These are phyloP conservation scores for Candida caryicola DNA, from an alignment of 805 yeast species.

Conservation along the genomic window DNA sequence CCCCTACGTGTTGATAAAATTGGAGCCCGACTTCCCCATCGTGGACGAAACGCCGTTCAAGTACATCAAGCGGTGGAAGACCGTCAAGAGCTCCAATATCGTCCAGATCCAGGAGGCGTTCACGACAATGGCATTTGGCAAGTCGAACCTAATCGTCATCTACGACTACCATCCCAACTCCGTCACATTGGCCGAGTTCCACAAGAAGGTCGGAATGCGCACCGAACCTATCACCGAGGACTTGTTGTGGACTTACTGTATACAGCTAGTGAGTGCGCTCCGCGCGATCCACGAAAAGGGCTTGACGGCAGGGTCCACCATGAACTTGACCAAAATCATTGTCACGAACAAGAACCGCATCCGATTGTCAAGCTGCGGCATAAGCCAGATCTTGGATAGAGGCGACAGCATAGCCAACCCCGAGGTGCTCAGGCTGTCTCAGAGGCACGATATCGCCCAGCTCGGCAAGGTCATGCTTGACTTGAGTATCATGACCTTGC, in stretches of 20 bases:
- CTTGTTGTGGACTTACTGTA: slow-evolving; percentile 69
- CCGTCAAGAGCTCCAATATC: slow-evolving; percentile 48
- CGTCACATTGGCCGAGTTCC: slow-evolving; percentile 65
- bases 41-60: slow-evolving; percentile 57
- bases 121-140: slow-evolving; percentile 78
- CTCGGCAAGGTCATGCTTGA: slow-evolving; percentile 62
- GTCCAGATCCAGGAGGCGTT: slow-evolving; percentile 77
- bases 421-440: slow-evolving; percentile 22
- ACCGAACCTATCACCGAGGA: slow-evolving; percentile 59
- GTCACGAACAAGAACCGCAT: slow-evolving; percentile 71
- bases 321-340: slow-evolving; percentile 67
- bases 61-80: slow-evolving; percentile 65
- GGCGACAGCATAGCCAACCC: slow-evolving; percentile 21
- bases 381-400: slow-evolving; percentile 59
- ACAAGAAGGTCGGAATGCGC: slow-evolving; percentile 42
- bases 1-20: slow-evolving; percentile 70
- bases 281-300: slow-evolving; percentile 62
- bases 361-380: slow-evolving; percentile 68
- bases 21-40: slow-evolving; percentile 47
- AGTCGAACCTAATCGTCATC: slow-evolving; percentile 61
- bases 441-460: slow-evolving; percentile 53
- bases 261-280: slow-evolving; percentile 72
- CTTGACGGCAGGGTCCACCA: slow-evolving; percentile 56
- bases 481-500: slow-evolving; percentile 43
- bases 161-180: slow-evolving; percentile 86